Base-by-base conservation (phyloP, 2,329 filamentous ascomycete species). In the Sporothrix luriei region DNA sequence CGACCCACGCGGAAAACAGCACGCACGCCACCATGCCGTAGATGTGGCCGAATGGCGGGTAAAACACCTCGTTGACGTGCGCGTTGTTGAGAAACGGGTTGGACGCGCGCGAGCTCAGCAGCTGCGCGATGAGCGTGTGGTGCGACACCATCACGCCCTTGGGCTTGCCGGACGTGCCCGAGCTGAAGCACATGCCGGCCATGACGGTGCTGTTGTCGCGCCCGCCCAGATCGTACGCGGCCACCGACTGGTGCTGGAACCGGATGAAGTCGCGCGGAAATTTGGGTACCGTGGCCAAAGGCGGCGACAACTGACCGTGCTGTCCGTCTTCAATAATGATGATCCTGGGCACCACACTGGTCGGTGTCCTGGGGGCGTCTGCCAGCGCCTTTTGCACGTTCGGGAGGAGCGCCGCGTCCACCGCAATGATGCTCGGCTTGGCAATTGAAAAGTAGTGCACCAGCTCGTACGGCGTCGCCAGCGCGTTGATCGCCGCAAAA, bases 141-240 rank as follows among this genome's bases (percentile, higher is more conserved):
- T 84, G 82, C 9, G 82, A 84, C 0, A 85, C 74, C 24, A 76
- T 76, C 71, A 84, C 82, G 14, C 81, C 82, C 73, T 84, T 84
- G 14, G 83, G 82, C 4, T 81, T 71, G 1, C 83, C 82, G 0
- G 83, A 84, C 0, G 83, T 84, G 33, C 83, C 83, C 52, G 81
- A 83, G 46, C 81, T 83, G 73, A 84, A 84, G n/a, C 84, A 71
- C 7, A 84, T 76, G 48, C 49, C 69, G 57, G 69, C 69, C 69
- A 68, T 65, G 57, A 68, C 49, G 3, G 65, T 59, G 40, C 49
- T 21, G 69, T 70, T 70, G 57, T 70, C 69, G 49, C 57, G 65
- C 38, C 49, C 19, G 9, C 10, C 4, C 1, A 70, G 24, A 26
- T 65, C 40, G 43, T 38, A 69, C 3, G 68, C 38, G 0, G 68